Evolutionary conservation across 176 grass and related monocot genomes (phyloP).

Genomic region (Bolboschoenus planiculmis): DNA sequence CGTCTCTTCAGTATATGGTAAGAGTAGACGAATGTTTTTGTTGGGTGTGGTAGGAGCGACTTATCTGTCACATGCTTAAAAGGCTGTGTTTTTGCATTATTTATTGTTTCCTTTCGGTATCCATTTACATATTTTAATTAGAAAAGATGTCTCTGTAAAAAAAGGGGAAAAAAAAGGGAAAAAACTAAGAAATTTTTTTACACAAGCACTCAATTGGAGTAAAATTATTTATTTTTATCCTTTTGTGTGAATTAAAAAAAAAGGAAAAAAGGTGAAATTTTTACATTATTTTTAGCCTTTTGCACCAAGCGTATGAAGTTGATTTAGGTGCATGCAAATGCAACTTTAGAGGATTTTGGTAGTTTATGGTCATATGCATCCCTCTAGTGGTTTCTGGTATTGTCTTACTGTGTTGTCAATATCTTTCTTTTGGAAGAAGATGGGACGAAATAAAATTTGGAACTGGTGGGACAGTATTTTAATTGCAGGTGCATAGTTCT

Average conservation of each 20-base stretch:
- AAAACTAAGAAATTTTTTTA: neutral
- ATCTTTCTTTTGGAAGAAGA: neutral
- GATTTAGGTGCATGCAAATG: neutral
- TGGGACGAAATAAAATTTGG: neutral
- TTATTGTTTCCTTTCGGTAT: neutral
- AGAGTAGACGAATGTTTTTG: neutral
- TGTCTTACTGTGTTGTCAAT: neutral
- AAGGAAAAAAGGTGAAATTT: neutral
- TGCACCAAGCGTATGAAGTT: neutral
- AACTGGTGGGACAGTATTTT: neutral
- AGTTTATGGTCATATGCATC: neutral
- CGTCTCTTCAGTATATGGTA: neutral
- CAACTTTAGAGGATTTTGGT: neutral
- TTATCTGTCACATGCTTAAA: constrained; percentile 5
- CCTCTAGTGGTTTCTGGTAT: neutral
- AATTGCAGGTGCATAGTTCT: neutral
- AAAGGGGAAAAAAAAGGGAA: neutral
- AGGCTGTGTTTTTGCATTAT: neutral
- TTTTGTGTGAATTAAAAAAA: neutral
- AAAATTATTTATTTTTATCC: constrained; percentile 1
- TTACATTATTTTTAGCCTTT: neutral
- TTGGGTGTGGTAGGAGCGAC: neutral
- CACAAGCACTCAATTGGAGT: neutral
- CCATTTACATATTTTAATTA: neutral
- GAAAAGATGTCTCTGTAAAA: neutral